These are phyloP conservation scores for Zoysia pacifica DNA, from an alignment of 176 grass and related monocot species.

Conservation along the genomic window DNA sequence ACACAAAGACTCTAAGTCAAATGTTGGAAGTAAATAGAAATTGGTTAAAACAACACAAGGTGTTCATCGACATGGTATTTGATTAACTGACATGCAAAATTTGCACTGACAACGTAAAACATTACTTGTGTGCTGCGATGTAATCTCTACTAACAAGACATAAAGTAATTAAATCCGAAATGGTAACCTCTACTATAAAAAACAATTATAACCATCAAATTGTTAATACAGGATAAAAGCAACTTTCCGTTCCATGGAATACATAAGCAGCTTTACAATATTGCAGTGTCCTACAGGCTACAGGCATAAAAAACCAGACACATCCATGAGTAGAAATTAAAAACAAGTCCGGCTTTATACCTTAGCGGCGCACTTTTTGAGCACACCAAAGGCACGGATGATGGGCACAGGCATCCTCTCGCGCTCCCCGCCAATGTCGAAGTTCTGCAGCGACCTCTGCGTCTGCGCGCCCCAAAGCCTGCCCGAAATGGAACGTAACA, in stretches of 20 bases:
- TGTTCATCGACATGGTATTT: neutral
- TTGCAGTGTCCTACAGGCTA: neutral
- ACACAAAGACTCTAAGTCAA: conserved; percentile 10
- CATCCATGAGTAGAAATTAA: neutral
- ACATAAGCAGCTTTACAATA: neutral
- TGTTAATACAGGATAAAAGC: neutral
- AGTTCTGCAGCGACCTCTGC: conserved; percentile 95
- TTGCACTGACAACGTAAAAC: neutral
- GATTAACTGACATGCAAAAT: neutral
- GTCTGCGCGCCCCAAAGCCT: conserved; percentile 99
- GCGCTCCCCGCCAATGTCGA: conserved; percentile 80
- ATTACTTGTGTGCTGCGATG: neutral
- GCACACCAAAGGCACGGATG: conserved; percentile 88
- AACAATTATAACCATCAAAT: neutral
- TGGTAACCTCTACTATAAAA: neutral
- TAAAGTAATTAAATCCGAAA: neutral
- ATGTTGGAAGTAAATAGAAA: neutral
- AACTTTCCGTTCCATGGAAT: neutral
- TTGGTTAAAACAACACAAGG: neutral
- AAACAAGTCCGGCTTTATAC: conserved; percentile 35
- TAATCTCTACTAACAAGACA: neutral
- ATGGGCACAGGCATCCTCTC: conserved; percentile 93
- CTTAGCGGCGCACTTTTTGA: conserved; percentile 97
- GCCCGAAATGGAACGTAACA: conserved; percentile 11
- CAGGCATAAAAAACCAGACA: conserved; percentile 4